phyloP scores from a whole-genome alignment of 1,284 basidiomycete genomes.

The Pisolithus thermaeus region DNA sequence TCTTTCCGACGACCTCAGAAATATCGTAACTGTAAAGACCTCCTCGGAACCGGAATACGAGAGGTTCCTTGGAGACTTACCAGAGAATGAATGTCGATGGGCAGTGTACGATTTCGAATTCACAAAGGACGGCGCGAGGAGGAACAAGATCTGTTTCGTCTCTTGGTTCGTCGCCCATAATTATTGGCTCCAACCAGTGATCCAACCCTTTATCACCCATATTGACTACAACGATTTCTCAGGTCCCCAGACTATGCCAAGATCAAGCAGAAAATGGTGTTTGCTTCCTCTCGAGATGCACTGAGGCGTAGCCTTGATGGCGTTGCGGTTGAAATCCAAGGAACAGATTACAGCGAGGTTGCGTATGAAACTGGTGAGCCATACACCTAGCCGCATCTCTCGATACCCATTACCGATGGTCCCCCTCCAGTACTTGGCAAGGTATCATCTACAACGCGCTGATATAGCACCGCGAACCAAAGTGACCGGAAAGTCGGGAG shows the following conservation, averaged over 20 bases:
- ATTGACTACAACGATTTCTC: not conserved
- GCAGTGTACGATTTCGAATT: slow-evolving; percentile 93
- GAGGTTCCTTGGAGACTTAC: slow-evolving; percentile 72
- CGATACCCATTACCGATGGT: too few relatives aligned
- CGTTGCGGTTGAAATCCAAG: slow-evolving; percentile 80
- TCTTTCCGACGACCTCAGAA: slow-evolving; percentile 59
- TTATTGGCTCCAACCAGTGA: not conserved
- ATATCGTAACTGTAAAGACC: slow-evolving; percentile 74
- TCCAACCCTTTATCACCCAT: slow-evolving; percentile 3
- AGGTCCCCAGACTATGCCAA: slow-evolving; percentile 89
- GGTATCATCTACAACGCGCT: too few relatives aligned
- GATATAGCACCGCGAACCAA: too few relatives aligned
- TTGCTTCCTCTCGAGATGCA: slow-evolving; percentile 88
- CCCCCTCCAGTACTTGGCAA: too few relatives aligned
- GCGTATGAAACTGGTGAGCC: slow-evolving; percentile 70
- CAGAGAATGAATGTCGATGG: slow-evolving; percentile 77
- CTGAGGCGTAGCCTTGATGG: slow-evolving; percentile 71
- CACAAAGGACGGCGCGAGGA: slow-evolving; percentile 74
- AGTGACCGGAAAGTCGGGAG: too few relatives aligned
- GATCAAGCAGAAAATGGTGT: slow-evolving; percentile 94
- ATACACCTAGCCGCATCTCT: too few relatives aligned
- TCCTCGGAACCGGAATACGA: slow-evolving; percentile 56
- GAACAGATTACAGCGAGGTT: slow-evolving; percentile 78
- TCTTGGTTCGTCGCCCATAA: slow-evolving; percentile 58
- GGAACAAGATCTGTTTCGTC: slow-evolving; percentile 89